Percentiles rank a stretch among this genome's conserved stretches.
Evolutionary conservation across 805 yeast species (phyloP).

Genomic region (Barnettozyma populi): DNA sequence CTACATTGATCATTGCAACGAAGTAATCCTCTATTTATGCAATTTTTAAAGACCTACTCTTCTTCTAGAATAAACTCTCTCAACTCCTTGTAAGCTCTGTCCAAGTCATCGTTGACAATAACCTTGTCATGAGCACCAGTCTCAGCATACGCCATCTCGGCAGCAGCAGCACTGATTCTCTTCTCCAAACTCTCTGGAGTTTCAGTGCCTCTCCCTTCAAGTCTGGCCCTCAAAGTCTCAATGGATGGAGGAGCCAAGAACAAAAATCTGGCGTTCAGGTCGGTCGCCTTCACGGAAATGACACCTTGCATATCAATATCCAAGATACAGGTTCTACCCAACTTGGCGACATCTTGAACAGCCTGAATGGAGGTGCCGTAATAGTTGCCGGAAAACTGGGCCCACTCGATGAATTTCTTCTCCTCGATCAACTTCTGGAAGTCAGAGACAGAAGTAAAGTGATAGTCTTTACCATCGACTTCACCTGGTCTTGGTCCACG

Average conservation of each 20-base stretch:
- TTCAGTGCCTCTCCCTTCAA: conserved; percentile 92
- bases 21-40: background rate
- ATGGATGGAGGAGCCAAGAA: conserved; percentile 92
- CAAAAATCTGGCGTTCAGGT: conserved; percentile 76
- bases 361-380: conserved; percentile 91
- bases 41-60: conserved; percentile 2
- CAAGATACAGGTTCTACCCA: conserved; percentile 76
- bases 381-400: conserved; percentile 95
- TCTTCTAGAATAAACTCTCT: conserved; percentile 64
- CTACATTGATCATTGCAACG: conserved; percentile 1
- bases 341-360: conserved; percentile 52
- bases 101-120: conserved; percentile 88
- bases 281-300: conserved; percentile 77
- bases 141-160: conserved; percentile 83
- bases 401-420: conserved; percentile 90
- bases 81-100: conserved; percentile 78
- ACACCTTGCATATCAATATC: conserved; percentile 99
- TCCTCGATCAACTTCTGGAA: conserved; percentile 74
- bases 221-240: conserved; percentile 68
- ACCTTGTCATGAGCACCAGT: conserved; percentile 89
- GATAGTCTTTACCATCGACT: conserved; percentile 81
- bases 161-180: conserved; percentile 81
- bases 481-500: conserved; percentile 92
- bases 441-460: conserved; percentile 73
- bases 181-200: conserved; percentile 77